phyloP scores from a whole-genome alignment of 1,284 basidiomycete genomes.

The Crepidotus sp. region DNA sequence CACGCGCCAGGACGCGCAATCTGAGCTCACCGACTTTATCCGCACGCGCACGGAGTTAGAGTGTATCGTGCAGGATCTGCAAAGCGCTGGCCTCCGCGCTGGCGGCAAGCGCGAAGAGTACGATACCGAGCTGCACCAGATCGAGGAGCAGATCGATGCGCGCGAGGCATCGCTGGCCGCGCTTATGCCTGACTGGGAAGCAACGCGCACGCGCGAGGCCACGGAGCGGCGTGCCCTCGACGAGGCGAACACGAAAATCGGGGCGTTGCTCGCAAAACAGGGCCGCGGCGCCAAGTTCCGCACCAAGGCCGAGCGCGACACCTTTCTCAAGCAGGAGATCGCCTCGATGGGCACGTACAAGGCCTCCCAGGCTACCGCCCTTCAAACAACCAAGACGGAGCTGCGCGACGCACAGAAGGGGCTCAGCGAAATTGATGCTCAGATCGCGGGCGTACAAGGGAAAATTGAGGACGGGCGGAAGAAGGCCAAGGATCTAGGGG shows the following conservation, averaged over 20 bases:
- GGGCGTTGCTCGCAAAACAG: conserved; percentile 78
- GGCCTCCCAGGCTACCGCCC: conserved; percentile 38
- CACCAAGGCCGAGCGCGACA: conserved; percentile 77
- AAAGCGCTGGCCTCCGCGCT: conserved; percentile 48
- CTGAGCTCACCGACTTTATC: conserved; percentile 74
- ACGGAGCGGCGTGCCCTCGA: conserved; percentile 69
- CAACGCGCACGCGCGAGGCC: conserved; percentile 46
- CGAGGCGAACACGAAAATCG: conserved; percentile 59
- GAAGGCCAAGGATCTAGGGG: conserved; percentile 58
- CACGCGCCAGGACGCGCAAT: conserved; percentile 63
- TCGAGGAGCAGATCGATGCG: conserved; percentile 53
- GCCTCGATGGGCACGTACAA: conserved; percentile 54
- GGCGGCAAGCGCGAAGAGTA: conserved; percentile 59
- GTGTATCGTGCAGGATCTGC: conserved; percentile 77
- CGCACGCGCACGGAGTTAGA: conserved; percentile 74
- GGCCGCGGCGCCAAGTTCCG: conserved; percentile 80
- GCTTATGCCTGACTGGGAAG: conserved; percentile 61
- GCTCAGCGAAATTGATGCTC: conserved; percentile 49
- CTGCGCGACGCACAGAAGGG: conserved; percentile 36
- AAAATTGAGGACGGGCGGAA: conserved; percentile 74
- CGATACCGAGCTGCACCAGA: conserved; percentile 52
- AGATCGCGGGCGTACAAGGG: conserved; percentile 53
- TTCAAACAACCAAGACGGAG: conserved; percentile 42
- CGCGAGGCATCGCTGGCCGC: conserved; percentile 57
- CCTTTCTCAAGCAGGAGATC: conserved; percentile 69